Conservation (phyloP, 2,329 filamentous ascomycete genomes). For the Penicillium sp. region DNA sequence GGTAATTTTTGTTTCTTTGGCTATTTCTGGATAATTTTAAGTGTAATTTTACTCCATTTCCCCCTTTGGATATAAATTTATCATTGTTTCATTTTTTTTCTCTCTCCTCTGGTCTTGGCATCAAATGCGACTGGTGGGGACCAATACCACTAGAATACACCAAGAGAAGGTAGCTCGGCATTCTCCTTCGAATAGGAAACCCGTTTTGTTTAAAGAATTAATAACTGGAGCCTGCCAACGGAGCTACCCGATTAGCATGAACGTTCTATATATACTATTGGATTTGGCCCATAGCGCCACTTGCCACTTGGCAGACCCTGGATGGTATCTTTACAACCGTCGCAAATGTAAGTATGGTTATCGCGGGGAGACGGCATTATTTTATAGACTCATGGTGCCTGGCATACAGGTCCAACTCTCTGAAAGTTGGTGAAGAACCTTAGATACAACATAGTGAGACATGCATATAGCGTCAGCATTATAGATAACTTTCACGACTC, state of each 20-base stretch:
- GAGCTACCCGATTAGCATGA: conserved; percentile 1
- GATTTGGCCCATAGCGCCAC: neutral
- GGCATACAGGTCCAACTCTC: too few species aligned
- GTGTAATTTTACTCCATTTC: neutral
- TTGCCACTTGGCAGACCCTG: conserved; percentile 1
- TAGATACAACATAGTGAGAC: neutral
- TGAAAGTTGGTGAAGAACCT: neutral
- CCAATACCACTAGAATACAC: conserved; percentile 1
- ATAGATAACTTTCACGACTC: neutral
- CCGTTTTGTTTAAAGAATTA: neutral
- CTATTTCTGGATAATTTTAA: neutral
- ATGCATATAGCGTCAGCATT: neutral
- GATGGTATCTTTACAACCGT: neutral
- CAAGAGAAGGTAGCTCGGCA: neutral
- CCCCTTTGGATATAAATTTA: neutral
- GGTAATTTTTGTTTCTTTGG: neutral
- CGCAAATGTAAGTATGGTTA: neutral
- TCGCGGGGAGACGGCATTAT: neutral
- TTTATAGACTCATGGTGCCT: neutral
- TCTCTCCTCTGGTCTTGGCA: neutral
- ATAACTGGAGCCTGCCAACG: conserved; percentile 1
- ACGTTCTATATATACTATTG: neutral
- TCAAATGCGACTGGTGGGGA: conserved; percentile 1
- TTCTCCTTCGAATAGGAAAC: neutral
- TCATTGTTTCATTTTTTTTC: neutral